These are phyloP conservation scores for Backusella tuberculispora DNA, from an alignment of 192 early-diverging fungal genomes.

Conservation along the genomic window DNA sequence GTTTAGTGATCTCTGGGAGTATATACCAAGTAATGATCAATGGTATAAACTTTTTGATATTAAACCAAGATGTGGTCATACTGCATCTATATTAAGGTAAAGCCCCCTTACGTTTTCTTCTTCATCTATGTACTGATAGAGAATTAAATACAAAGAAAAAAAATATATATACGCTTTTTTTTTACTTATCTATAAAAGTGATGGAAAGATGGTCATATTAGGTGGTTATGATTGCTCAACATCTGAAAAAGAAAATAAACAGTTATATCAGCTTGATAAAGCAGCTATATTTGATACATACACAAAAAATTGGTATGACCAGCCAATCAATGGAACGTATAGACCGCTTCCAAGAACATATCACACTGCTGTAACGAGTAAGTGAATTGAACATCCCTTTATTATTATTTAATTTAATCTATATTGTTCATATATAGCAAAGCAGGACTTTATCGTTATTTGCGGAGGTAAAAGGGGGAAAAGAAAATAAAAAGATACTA, in stretches of 20 bases:
- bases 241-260: slow-evolving; percentile 10
- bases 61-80: slow-evolving; percentile 22
- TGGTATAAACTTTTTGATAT: slow-evolving; percentile 1
- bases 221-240: slow-evolving; percentile 24
- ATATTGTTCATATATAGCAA: not conserved
- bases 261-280: not conserved
- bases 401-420: not conserved
- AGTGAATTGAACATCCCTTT: not conserved
- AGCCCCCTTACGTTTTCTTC: too few species aligned
- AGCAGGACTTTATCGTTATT: not conserved
- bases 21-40: not conserved
- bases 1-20: slow-evolving; percentile 25
- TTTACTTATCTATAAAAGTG: not conserved
- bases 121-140: too few species aligned
- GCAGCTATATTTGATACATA: slow-evolving; percentile 18
- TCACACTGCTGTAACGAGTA: slow-evolving; percentile 29
- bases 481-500: not conserved
- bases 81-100: slow-evolving; percentile 27
- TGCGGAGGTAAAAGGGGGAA: not conserved
- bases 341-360: slow-evolving; percentile 17
- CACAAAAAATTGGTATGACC: slow-evolving; percentile 13
- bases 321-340: not conserved
- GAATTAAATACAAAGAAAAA: too few species aligned
- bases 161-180: not conserved
- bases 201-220: slow-evolving; percentile 21